Evolutionary conservation across 2,329 filamentous ascomycete species (phyloP).

Genomic region (Acrocalymma vagum): DNA sequence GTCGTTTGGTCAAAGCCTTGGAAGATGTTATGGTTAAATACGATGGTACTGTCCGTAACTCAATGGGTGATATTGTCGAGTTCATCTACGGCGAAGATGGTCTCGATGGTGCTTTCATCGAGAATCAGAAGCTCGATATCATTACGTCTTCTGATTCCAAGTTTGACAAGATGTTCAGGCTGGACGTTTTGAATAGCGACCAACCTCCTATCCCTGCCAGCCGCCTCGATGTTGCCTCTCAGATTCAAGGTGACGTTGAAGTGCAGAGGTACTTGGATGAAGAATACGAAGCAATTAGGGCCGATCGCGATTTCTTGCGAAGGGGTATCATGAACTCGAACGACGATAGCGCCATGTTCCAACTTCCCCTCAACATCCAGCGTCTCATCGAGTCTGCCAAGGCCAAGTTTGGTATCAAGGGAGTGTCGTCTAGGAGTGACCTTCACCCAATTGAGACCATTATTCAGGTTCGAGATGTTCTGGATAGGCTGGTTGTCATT

Average conservation of each 20-base stretch:
- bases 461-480: slow-evolving; percentile 75
- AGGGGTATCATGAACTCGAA: slow-evolving; percentile 68
- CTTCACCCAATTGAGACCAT: slow-evolving; percentile 89
- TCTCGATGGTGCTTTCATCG: slow-evolving; percentile 90
- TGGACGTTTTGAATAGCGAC: slow-evolving; percentile 85
- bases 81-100: slow-evolving; percentile 99
- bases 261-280: slow-evolving; percentile 87
- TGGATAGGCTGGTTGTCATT: slow-evolving; percentile 83
- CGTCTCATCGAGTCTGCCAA: slow-evolving; percentile 92
- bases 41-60: slow-evolving; percentile 96
- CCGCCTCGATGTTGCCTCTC: slow-evolving; percentile 83
- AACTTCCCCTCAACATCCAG: slow-evolving; percentile 89
- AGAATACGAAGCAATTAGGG: slow-evolving; percentile 81
- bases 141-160: slow-evolving; percentile 80
- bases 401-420: slow-evolving; percentile 87
- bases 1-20: slow-evolving; percentile 95
- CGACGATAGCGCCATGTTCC: slow-evolving; percentile 84
- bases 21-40: slow-evolving; percentile 98
- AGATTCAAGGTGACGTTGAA: slow-evolving; percentile 86
- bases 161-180: slow-evolving; percentile 82
- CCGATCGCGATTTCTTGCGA: slow-evolving; percentile 80
- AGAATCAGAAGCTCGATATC: slow-evolving; percentile 89
- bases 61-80: slow-evolving; percentile 93
- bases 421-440: slow-evolving; percentile 82
- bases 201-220: slow-evolving; percentile 70